Base-by-base conservation (phyloP, 2,329 filamentous ascomycete species). In the Simplicillium aogashimaense region DNA sequence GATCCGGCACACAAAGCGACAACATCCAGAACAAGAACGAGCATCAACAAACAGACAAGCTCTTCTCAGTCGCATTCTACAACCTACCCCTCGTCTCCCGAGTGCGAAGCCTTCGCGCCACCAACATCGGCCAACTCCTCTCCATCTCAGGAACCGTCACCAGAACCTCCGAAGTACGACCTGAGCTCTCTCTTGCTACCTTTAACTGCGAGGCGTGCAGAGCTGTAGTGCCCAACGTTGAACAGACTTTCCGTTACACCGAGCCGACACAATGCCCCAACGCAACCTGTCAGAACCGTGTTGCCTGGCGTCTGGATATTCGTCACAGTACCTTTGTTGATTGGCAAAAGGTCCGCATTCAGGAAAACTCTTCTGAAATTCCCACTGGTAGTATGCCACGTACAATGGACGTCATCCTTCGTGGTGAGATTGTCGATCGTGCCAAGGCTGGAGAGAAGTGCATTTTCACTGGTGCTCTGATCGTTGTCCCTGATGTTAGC, bases 381-480 rank as follows among this genome's bases (percentile, higher is more conserved):
- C 92, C 92, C 0, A 98, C 92, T 0, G 92, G 92, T 40, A 95
- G 89, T 65, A 98, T 98, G 92, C 92, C 92, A 17, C 78, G 92
- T 44, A 98, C 92, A 3, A 92, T 98, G 78, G 92, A 98, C 54
- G 84, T 98, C 33, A 95, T 98, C 50, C 65, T 98, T 29, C 82
- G 92, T 45, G 92, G 92, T 54, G 92, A 98, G 60, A 95, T 98
- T 67, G 92, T 98, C 18, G 92, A 98, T 54, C 81, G 92, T 38
- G 89, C 90, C 39, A 97, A 97, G 67, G 92, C 92, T 37, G 92
- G 92, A 47, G 92, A 98, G 64, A 95, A 94, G 64, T 98, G 92
- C 60, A 86, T 98, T 54, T 98, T 98, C 61, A 97, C 90, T 0
- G 92, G 92, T 47, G 89, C 89, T 5, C 66, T 97, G 47, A 97